A percentile compares a stretch with the other conserved stretches of the same genome.
phyloP scores from a whole-genome alignment of 495 filamentous ascomycete genomes.

The Zalerion maritima region DNA sequence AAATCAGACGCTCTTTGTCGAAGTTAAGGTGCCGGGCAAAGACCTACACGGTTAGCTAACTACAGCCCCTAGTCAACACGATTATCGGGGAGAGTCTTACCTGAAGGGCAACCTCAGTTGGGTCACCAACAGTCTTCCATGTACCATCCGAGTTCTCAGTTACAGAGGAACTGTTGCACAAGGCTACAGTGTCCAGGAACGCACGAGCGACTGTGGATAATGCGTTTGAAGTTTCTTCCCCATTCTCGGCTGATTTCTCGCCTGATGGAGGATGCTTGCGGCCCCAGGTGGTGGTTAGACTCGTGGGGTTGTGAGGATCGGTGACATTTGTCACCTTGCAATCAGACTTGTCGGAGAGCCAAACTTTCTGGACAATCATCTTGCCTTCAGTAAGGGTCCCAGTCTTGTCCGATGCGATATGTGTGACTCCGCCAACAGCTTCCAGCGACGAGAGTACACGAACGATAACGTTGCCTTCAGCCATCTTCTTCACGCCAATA shows the following conservation, averaged over 20 bases:
- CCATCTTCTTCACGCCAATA: constrained; percentile 59
- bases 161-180: constrained; percentile 55
- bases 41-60: too few relatives aligned
- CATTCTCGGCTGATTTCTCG: constrained; percentile 10
- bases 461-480: constrained; percentile 51
- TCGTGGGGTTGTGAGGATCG: constrained; percentile 39
- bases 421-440: constrained; percentile 42
- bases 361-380: constrained; percentile 40
- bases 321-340: constrained; percentile 29
- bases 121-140: constrained; percentile 40
- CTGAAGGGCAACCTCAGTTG: constrained; percentile 44
- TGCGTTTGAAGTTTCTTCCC: constrained; percentile 5
- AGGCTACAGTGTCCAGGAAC: constrained; percentile 39
- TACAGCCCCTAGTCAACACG: too few relatives aligned
- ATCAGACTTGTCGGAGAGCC: constrained; percentile 31
- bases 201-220: constrained; percentile 9
- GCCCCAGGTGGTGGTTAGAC: constrained; percentile 15
- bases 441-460: constrained; percentile 52
- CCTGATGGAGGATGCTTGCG: constrained; percentile 8
- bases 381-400: constrained; percentile 48
- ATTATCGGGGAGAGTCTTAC: too few relatives aligned
- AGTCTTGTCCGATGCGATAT: constrained; percentile 46
- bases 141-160: constrained; percentile 25
- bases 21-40: constrained; percentile 31
- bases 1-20: constrained; percentile 17